A percentile compares a stretch with the other conserved stretches of the same genome.
phyloP scores from a whole-genome alignment of 768 basidiomycete genomes.

The Trametes coccinea region DNA sequence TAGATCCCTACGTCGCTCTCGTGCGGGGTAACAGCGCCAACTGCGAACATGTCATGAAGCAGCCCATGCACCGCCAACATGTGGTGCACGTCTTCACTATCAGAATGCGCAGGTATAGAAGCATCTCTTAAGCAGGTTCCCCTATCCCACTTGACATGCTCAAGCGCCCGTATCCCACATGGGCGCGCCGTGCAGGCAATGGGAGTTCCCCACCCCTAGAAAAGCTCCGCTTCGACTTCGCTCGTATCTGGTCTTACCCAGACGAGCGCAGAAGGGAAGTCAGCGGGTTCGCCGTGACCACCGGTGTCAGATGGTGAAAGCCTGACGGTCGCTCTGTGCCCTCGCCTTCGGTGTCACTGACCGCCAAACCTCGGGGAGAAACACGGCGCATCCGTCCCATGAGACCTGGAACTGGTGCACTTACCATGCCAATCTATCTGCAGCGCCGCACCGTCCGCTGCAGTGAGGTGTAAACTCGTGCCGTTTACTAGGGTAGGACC shows the following conservation, averaged over 20 bases:
- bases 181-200: slow-evolving; percentile 2
- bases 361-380: too few species aligned
- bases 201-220: neutral
- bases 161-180: slow-evolving; percentile 11
- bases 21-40: neutral
- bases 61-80: neutral
- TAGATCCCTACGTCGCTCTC: neutral
- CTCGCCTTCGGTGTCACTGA: neutral
- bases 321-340: slow-evolving; percentile 7
- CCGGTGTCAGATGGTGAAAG: slow-evolving; percentile 3
- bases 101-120: slow-evolving; percentile 5
- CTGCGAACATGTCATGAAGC: slow-evolving; percentile 7
- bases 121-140: neutral
- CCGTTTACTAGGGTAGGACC: slow-evolving; percentile 47
- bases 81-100: slow-evolving; percentile 1
- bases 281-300: neutral
- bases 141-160: neutral
- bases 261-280: slow-evolving; percentile 7
- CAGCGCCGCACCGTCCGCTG: slow-evolving; percentile 55
- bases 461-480: slow-evolving; percentile 63
- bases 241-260: neutral
- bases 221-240: neutral
- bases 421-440: slow-evolving; percentile 63
- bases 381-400: neutral
- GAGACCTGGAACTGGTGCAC: slow-evolving; percentile 24